These are phyloP conservation scores for Pichia membranifaciens DNA, from an alignment of 805 yeast genomes.

Conservation along the genomic window DNA sequence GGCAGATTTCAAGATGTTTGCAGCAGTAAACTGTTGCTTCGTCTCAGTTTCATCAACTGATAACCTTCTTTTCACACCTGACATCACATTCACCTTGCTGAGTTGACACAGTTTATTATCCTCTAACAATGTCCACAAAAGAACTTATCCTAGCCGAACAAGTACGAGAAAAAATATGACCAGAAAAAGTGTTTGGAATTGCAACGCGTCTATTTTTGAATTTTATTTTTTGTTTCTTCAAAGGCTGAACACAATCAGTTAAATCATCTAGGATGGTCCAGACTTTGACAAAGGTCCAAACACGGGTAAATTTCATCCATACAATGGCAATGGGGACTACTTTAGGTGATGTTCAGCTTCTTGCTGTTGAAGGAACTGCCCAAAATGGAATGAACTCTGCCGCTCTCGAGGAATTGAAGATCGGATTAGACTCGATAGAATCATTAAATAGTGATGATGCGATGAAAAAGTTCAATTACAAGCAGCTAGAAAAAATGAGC, in stretches of 20 bases:
- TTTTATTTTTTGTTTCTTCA: too few species aligned
- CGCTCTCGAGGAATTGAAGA: constrained; percentile 1
- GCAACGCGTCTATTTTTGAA: too few species aligned
- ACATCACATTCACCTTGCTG: background rate
- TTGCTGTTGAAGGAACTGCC: background rate
- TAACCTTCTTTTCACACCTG: constrained; percentile 23
- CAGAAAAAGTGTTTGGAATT: too few species aligned
- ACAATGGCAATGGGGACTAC: background rate
- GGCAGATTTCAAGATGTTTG: constrained; percentile 58
- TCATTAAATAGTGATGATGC: constrained; percentile 3
- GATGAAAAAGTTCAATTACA: constrained; percentile 9
- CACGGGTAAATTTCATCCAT: too few species aligned
- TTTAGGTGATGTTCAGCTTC: constrained; percentile 5
- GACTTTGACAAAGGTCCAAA: too few species aligned
- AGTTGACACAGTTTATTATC: too few species aligned
- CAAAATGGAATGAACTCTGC: background rate
- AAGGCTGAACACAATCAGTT: too few species aligned
- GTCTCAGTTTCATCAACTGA: constrained; percentile 34
- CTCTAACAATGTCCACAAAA: too few species aligned
- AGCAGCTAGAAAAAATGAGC: constrained; percentile 14
- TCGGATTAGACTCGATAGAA: background rate
- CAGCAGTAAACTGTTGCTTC: constrained; percentile 51
- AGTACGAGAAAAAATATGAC: too few species aligned
- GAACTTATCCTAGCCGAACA: too few species aligned
- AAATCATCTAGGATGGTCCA: too few species aligned